phyloP scores from a whole-genome alignment of 208 protist species.

The Vickermania spadyakhi region DNA sequence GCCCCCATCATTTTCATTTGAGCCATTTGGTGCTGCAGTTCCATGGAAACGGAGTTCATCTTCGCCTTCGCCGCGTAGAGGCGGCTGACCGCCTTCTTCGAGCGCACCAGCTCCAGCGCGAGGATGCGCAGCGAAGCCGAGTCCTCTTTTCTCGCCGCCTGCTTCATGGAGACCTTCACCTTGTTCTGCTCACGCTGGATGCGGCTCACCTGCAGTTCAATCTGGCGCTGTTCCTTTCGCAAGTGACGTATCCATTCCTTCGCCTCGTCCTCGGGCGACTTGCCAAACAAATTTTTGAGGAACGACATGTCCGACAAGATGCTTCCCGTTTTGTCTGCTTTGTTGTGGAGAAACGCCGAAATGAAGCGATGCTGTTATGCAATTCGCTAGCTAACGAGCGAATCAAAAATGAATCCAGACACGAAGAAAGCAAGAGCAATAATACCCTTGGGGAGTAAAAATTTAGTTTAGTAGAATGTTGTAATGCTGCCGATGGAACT shows the following conservation, averaged over 20 bases:
- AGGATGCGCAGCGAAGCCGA: conserved; percentile 65
- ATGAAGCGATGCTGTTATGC: not conserved
- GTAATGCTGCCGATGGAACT: too few species aligned
- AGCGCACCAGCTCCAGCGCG: conserved; percentile 72
- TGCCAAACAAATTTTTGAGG: conserved; percentile 52
- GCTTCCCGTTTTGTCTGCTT: too few species aligned
- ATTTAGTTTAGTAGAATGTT: too few species aligned
- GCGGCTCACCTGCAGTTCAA: conserved; percentile 71
- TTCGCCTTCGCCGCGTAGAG: conserved; percentile 86
- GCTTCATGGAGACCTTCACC: conserved; percentile 68
- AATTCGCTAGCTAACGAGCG: too few species aligned
- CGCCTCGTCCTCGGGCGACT: conserved; percentile 62
- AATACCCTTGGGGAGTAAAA: too few species aligned
- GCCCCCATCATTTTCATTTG: conserved; percentile 71
- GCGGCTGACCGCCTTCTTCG: conserved; percentile 65
- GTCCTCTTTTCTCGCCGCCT: conserved; percentile 73
- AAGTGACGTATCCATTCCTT: conserved; percentile 68
- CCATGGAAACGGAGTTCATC: conserved; percentile 86
- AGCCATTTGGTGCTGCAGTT: conserved; percentile 74
- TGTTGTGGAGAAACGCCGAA: conserved; percentile 1
- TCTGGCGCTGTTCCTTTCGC: conserved; percentile 66
- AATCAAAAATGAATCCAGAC: too few species aligned
- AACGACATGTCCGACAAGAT: conserved; percentile 23
- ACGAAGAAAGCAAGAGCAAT: too few species aligned
- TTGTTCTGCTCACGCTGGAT: conserved; percentile 83